Base-by-base conservation (phyloP, 305 asterid species). In the Petunia hybrid region DNA sequence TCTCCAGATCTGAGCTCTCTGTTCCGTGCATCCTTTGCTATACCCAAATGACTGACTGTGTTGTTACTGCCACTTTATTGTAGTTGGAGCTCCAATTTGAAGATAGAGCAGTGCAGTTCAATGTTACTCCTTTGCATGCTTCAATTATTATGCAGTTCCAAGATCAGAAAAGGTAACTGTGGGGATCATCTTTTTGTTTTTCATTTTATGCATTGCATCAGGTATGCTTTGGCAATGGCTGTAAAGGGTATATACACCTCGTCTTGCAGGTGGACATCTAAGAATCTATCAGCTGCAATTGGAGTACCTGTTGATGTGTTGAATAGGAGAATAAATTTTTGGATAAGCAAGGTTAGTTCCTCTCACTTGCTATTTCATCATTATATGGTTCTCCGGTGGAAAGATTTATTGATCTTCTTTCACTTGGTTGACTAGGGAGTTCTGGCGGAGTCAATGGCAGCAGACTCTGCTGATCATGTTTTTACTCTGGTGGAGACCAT, bases 1-100 rank as follows among this genome's bases (percentile, higher is more conserved):
- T 48, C 78, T 71, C 35, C 48, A 48, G 78, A 12, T 48, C 45
- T 71, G 31, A 48, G 45, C 10, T 70, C 77, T 73, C 55, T 69
- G 9, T 10, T 59, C 38, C 61, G 80, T 78, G 40, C 64, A 61
- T 76, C 35, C 69, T 80, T 81, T 74, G 39, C 55, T 76, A 69
- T 60, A 55, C 57, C 53, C 75, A 65, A 73, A 31, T 66, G 65
- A 66, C 75, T 82, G 46, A 71, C 14, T 74, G 41, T 9, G 22
- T 57, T 78, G 75, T 79, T 80, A 79, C 81, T 78, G 14, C 81
- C 74, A 63, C 81, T 81, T 80, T 87, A 62, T 82, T 82, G 77
- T 87, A 95, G 99, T 89, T 95, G 91, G 99, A 94, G 90, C 91
- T 95, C 88, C 92, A 95, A 88, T 95, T 94, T 84, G 98, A 90